Evolutionary conservation across 2,329 filamentous ascomycete species (phyloP), one percentile per base, ranked within the genome.

Genomic region (Ophiostoma ulmi): DNA sequence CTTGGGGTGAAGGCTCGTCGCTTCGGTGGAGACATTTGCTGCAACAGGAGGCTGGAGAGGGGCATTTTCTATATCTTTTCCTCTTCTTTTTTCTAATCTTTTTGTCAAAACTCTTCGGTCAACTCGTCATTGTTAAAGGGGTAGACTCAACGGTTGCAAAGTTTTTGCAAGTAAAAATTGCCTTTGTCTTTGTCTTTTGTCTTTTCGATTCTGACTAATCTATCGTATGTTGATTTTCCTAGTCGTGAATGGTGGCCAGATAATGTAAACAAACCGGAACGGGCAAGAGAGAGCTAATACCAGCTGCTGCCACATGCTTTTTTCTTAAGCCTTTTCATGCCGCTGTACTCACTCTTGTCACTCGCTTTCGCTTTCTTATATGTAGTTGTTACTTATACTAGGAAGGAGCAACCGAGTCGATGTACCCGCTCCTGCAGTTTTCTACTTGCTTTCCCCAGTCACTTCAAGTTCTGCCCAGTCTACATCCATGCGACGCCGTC

Each of bases 1-100:
- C 14, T 38, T 64, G 61, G 31, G 61, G 63, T 65, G 63, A 65
- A 65, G 63, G 22, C 35, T 65, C 63, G 63, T 65, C 35, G 65
- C 4, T 48, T 67, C 38, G 7, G 65, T 67, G 38, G 65, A 44
- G 38, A 67, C 44, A 31, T 14, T 4, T 17, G 39, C 36, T 67
- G 65, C 13, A 48, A 48, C 35, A 38, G 36, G 65, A 67, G 39
- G 65, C 65, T 67, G 39, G 65, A 44, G 39, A 41, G 65, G 63
- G 63, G 63, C 63, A 63, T 65, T 52, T 64, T 26, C 10, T 41
- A 58, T 26, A 5, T 68, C 26, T 36, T 68, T 55, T 55, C 5
- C 55, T 4, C 26, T 63, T 63, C 26, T 63, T 63, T 38, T 64
- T 61, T 61, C 55, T 13, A 22, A 26, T 58, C 5, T 6, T 58